These are phyloP conservation scores for Barnettozyma sp. DNA, from an alignment of 805 yeast species.

Conservation along the genomic window DNA sequence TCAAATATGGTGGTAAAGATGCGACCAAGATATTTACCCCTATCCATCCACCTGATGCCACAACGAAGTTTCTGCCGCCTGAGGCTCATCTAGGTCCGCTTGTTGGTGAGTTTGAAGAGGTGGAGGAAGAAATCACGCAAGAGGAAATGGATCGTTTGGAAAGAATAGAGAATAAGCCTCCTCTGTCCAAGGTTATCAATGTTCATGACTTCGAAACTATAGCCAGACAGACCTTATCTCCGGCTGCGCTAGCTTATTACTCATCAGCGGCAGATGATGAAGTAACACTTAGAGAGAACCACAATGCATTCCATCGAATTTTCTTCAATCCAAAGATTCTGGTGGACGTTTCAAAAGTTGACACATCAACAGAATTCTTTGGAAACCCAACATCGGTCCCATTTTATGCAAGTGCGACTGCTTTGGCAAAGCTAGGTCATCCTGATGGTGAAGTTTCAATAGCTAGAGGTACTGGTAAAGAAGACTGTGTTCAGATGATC, in stretches of 20 bases:
- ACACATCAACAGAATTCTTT: constrained; percentile 62
- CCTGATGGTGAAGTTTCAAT: constrained; percentile 88
- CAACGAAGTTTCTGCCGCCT: constrained; percentile 51
- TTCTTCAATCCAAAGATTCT: constrained; percentile 81
- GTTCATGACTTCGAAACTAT: constrained; percentile 81
- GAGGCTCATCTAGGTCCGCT: constrained; percentile 60
- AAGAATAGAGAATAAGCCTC: constrained; percentile 51
- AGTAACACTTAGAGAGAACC: constrained; percentile 83
- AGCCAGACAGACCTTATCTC: constrained; percentile 71
- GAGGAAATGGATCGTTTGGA: constrained; percentile 39
- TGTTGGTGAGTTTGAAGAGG: constrained; percentile 30
- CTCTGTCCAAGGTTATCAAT: constrained; percentile 62
- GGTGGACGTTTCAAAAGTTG: constrained; percentile 73
- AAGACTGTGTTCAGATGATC: constrained; percentile 78
- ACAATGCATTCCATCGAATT: constrained; percentile 78
- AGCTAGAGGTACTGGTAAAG: constrained; percentile 73
- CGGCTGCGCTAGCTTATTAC: constrained; percentile 88
- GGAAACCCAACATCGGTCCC: constrained; percentile 71
- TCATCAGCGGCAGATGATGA: constrained; percentile 93
- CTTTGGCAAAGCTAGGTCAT: constrained; percentile 85
- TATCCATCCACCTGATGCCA: constrained; percentile 83
- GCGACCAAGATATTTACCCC: constrained; percentile 84
- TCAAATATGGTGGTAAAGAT: constrained; percentile 76
- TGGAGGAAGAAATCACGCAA: constrained; percentile 27
- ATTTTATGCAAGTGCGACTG: constrained; percentile 87